These are phyloP conservation scores for Fusarium torreyae DNA, from an alignment of 2,329 filamentous ascomycete genomes.

Conservation along the genomic window DNA sequence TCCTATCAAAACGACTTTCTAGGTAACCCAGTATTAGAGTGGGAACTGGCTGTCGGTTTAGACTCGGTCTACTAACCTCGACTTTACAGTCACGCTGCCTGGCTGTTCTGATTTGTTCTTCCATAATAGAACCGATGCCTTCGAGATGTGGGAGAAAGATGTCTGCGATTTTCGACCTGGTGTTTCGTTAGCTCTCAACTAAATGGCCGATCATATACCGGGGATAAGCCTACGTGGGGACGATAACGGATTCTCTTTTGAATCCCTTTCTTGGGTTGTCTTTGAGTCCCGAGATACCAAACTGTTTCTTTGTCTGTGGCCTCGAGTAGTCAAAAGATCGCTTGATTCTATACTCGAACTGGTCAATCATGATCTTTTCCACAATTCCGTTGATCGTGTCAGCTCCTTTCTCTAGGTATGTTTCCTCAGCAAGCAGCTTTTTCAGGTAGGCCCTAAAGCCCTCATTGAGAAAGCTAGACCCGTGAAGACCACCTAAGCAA, in stretches of 20 bases:
- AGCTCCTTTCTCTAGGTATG: neutral
- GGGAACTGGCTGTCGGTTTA: rapidly evolving
- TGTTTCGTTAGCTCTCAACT: neutral
- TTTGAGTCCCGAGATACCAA: rapidly evolving
- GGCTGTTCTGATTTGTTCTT: neutral
- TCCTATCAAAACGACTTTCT: constrained; percentile 21
- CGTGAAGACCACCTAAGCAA: neutral
- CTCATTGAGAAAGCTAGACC: constrained; percentile 10
- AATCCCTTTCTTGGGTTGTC: neutral
- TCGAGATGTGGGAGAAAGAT: neutral
- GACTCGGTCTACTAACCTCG: rapidly evolving
- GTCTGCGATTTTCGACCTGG: neutral
- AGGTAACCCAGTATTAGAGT: rapidly evolving
- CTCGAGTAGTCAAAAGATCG: neutral
- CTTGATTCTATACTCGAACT: constrained; percentile 1
- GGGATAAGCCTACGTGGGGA: neutral
- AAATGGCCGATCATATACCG: neutral
- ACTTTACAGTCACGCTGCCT: rapidly evolving
- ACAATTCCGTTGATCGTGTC: neutral
- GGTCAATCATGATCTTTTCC: neutral
- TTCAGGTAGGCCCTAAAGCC: neutral
- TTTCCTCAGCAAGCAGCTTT: neutral
- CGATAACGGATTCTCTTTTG: neutral
- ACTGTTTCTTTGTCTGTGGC: rapidly evolving
- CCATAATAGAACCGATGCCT: neutral